Conservation (phyloP, 2,329 filamentous ascomycete genomes). For the Acrocalymma vagum region DNA sequence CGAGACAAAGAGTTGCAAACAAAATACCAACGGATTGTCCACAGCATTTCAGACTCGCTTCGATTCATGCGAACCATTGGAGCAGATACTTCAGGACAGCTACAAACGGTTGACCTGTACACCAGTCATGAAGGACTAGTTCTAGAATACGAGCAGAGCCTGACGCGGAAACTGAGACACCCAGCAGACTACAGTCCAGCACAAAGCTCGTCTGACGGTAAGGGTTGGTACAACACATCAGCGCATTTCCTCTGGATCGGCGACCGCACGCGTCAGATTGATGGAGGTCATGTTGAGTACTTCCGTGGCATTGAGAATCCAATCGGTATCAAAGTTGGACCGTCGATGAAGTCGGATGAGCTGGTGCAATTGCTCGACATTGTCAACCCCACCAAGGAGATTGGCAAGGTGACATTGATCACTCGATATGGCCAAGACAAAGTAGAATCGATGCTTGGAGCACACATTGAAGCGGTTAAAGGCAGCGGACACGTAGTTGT, state of each 20-base stretch:
- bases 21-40: slow-evolving; percentile 86
- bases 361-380: slow-evolving; percentile 81
- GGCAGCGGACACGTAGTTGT: slow-evolving; percentile 79
- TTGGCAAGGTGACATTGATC: slow-evolving; percentile 95
- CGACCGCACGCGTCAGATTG: slow-evolving; percentile 91
- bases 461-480: slow-evolving; percentile 89
- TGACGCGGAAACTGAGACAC: slow-evolving; percentile 79
- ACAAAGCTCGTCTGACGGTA: slow-evolving; percentile 46
- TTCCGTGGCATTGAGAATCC: slow-evolving; percentile 96
- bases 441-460: slow-evolving; percentile 78
- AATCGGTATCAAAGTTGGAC: slow-evolving; percentile 95
- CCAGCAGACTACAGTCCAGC: slow-evolving; percentile 58
- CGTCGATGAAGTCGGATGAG: slow-evolving; percentile 79
- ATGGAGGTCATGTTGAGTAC: slow-evolving; percentile 95
- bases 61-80: slow-evolving; percentile 95
- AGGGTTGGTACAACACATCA: slow-evolving; percentile 90
- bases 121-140: slow-evolving; percentile 95
- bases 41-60: slow-evolving; percentile 86
- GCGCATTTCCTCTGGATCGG: slow-evolving; percentile 99
- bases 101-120: slow-evolving; percentile 93
- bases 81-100: slow-evolving; percentile 81
- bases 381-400: slow-evolving; percentile 82
- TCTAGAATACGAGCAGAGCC: slow-evolving; percentile 89
- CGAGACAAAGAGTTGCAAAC: slow-evolving; percentile 81
- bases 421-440: slow-evolving; percentile 88